Percentiles rank a stretch among this genome's conserved stretches.
Conservation (phyloP, 108 stramenopile genomes). For the Nitzschia sp. region DNA sequence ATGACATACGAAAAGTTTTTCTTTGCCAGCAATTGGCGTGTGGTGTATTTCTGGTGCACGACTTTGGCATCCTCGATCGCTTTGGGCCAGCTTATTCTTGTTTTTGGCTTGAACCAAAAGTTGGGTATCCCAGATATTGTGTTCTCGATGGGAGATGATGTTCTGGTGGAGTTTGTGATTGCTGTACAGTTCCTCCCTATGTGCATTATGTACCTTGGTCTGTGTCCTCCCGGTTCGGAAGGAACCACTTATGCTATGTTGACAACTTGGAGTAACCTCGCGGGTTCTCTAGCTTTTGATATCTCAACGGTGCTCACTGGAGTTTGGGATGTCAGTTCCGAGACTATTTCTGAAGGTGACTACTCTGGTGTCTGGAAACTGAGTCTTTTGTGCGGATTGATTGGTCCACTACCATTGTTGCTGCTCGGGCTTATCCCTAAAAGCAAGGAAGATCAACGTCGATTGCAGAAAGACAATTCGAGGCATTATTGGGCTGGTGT, state of each 20-base stretch:
- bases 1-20: constrained; percentile 71
- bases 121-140: constrained; percentile 47
- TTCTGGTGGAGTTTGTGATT: constrained; percentile 61
- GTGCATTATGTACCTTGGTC: constrained; percentile 71
- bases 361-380: constrained; percentile 60
- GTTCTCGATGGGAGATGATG: constrained; percentile 73
- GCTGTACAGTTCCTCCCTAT: constrained; percentile 71
- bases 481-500: constrained; percentile 28
- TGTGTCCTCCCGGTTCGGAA: constrained; percentile 56
- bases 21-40: constrained; percentile 63
- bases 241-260: constrained; percentile 74
- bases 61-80: constrained; percentile 59
- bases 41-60: constrained; percentile 60
- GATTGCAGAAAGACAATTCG: constrained; percentile 33
- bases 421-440: constrained; percentile 40
- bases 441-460: constrained; percentile 38
- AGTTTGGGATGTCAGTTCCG: constrained; percentile 68
- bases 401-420: constrained; percentile 34
- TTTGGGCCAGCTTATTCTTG: constrained; percentile 54
- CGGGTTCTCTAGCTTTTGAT: constrained; percentile 45
- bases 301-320: constrained; percentile 51
- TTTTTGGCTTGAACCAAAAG: constrained; percentile 56
- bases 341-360: constrained; percentile 53
- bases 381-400: constrained; percentile 41
- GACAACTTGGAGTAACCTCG: constrained; percentile 57